Conservation (phyloP, 2,329 filamentous ascomycete species). For the Aspergillus alliaceus region DNA sequence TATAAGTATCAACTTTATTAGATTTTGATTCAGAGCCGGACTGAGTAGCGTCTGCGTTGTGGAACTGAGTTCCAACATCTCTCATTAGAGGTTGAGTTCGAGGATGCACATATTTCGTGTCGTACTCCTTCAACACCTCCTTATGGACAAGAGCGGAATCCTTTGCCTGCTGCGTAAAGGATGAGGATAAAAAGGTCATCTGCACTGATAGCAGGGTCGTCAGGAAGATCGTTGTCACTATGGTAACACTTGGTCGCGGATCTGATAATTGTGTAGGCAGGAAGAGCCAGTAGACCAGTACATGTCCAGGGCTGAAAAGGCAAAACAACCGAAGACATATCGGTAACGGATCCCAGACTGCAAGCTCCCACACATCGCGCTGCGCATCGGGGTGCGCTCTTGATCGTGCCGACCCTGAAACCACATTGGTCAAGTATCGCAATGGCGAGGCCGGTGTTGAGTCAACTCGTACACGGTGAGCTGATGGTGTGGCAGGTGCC, state of each 20-base stretch:
- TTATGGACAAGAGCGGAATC: slow-evolving; percentile 82
- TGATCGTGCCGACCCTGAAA: slow-evolving; percentile 74
- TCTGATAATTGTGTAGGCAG: slow-evolving; percentile 76
- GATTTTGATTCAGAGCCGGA: slow-evolving; percentile 44
- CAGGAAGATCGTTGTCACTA: slow-evolving; percentile 78
- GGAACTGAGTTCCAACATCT: slow-evolving; percentile 77
- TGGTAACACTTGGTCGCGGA: slow-evolving; percentile 78
- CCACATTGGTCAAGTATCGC: slow-evolving; percentile 67
- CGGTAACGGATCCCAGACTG: slow-evolving; percentile 89
- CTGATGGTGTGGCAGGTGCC: slow-evolving; percentile 76
- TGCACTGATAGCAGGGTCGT: slow-evolving; percentile 74
- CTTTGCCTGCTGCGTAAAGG: slow-evolving; percentile 80
- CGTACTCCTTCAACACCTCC: slow-evolving; percentile 92
- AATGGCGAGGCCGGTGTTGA: slow-evolving; percentile 83
- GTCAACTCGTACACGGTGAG: slow-evolving; percentile 82
- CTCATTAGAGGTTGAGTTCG: slow-evolving; percentile 77
- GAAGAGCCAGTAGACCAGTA: slow-evolving; percentile 86
- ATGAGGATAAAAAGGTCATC: slow-evolving; percentile 69
- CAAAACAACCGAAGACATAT: slow-evolving; percentile 80
- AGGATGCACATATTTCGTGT: slow-evolving; percentile 92
- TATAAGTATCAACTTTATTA: slow-evolving; percentile 62
- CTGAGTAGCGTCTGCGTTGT: slow-evolving; percentile 40
- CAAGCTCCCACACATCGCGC: slow-evolving; percentile 91
- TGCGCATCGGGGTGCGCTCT: slow-evolving; percentile 73
- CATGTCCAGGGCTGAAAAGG: slow-evolving; percentile 88